Evolutionary conservation across 345 rosid genomes (phyloP), one percentile per base, ranked within the genome.

Genomic region (Aquilaria yunnanensis): DNA sequence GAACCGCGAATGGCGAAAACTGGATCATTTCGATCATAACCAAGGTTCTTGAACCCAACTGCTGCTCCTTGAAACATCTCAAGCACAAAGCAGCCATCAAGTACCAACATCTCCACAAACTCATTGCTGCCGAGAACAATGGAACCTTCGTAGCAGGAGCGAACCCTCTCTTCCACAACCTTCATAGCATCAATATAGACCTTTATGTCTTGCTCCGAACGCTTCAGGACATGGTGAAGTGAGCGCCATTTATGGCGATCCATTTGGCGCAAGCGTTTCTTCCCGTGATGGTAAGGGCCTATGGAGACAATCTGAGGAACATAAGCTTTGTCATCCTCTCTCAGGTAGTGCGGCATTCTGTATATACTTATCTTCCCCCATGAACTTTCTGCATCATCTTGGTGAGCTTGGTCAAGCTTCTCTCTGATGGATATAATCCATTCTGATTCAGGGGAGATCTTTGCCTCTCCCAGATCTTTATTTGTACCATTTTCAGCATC

Each of bases 161-260:
- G 73, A 67, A 84, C 86, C 66, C 56, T 81, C 34, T 87, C 96
- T 62, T 92, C 96, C 1, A 92, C 64, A 70, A 84, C 88, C 64
- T 78, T 79, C 62, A 84, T 70, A 2, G 85, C 71, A 11, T 87
- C 90, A 8, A 92, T 81, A 69, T 73, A 93, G 30, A 76, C 16
- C 64, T 73, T 57, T 34, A 93, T 77, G 46, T 74, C 85, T 57
- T 83, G 85, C 33, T 70, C 67, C 1, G 77, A 74, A 64, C 96
- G 91, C 78, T 74, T 79, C 4, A 92, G 82, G 53, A 87, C 66
- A 70, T 60, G 85, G 66, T 80, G 74, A 56, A 92, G 85, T 9
- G 89, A 77, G 2, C 92, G 88, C 93, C 96, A 92, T 69, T 92
- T 89, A 69, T 89, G 97, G 41, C 77, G 79, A 23, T 89, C 96